A percentile compares a stretch with the other conserved stretches of the same genome.
phyloP scores from a whole-genome alignment of 805 yeast species.

The Cephaloascus albidus region DNA sequence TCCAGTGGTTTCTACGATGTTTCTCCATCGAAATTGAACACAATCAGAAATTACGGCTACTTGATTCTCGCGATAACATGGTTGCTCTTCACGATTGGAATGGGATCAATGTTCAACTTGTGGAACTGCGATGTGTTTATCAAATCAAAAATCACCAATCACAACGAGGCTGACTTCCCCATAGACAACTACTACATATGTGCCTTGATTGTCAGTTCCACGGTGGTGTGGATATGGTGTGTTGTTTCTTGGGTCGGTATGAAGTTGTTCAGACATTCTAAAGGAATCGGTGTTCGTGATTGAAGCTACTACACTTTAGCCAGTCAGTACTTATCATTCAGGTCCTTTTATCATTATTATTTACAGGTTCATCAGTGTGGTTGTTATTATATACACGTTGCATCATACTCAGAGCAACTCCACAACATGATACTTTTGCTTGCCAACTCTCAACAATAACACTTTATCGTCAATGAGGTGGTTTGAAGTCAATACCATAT shows the following conservation, averaged over 20 bases:
- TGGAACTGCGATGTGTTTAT: slow-evolving; percentile 8
- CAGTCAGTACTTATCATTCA: too few relatives aligned
- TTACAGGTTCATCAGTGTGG: not conserved
- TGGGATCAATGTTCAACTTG: slow-evolving; percentile 17
- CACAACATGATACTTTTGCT: slow-evolving; percentile 54
- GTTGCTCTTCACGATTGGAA: slow-evolving; percentile 13
- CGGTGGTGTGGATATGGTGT: slow-evolving; percentile 58
- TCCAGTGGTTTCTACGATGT: not conserved
- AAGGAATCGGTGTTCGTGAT: slow-evolving; percentile 34
- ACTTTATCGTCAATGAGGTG: slow-evolving; percentile 51
- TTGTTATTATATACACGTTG: not conserved
- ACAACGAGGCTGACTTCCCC: slow-evolving; percentile 25
- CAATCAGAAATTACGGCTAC: slow-evolving; percentile 11
- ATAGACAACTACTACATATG: slow-evolving; percentile 25
- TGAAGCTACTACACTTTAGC: too few relatives aligned
- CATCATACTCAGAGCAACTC: slow-evolving; percentile 15
- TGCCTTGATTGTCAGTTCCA: slow-evolving; percentile 19
- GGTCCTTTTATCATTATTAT: not conserved
- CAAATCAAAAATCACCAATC: not conserved
- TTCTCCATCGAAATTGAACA: not conserved
- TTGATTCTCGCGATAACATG: slow-evolving; percentile 13
- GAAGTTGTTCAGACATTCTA: slow-evolving; percentile 73
- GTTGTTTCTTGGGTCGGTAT: slow-evolving; percentile 69
- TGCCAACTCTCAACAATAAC: slow-evolving; percentile 67
- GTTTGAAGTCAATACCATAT: slow-evolving; percentile 33